phyloP scores from a whole-genome alignment of 345 rosid genomes.

The Euphorbia pulcherrima region DNA sequence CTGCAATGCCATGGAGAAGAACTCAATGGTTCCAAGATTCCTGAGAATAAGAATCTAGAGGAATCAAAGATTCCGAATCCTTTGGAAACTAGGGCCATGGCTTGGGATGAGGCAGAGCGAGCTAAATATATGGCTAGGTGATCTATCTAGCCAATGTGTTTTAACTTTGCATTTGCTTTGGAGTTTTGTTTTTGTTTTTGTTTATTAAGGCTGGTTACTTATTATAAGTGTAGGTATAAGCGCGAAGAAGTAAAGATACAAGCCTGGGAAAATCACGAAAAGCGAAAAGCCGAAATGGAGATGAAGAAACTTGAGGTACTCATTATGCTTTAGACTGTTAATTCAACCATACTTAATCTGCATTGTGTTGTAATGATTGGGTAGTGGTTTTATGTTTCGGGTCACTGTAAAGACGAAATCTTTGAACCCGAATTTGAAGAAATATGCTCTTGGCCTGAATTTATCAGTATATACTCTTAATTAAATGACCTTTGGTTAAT shows the following conservation, averaged over 20 bases:
- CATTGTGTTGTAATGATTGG: background rate
- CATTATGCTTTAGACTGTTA: background rate
- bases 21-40: conserved; percentile 11
- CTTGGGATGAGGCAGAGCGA: conserved; percentile 94
- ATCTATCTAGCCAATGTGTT: conserved; percentile 10
- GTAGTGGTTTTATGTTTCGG: background rate
- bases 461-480: background rate
- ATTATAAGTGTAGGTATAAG: conserved; percentile 54
- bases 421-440: background rate
- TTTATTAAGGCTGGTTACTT: background rate
- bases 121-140: conserved; percentile 91
- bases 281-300: conserved; percentile 91
- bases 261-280: conserved; percentile 93
- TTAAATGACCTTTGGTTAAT: no score
- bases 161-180: background rate
- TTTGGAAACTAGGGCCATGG: conserved; percentile 67
- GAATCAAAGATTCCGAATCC: conserved; percentile 42
- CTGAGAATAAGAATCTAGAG: conserved; percentile 24
- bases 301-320: conserved; percentile 89
- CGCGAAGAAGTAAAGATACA: conserved; percentile 91
- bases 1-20: conserved; percentile 26
- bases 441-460: no score
- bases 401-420: background rate
- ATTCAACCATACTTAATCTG: background rate
- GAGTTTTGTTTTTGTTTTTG: conserved; percentile 3